These are phyloP conservation scores for Salpingoeca rosetta DNA, from an alignment of 78 protist genomes.

Conservation along the genomic window DNA sequence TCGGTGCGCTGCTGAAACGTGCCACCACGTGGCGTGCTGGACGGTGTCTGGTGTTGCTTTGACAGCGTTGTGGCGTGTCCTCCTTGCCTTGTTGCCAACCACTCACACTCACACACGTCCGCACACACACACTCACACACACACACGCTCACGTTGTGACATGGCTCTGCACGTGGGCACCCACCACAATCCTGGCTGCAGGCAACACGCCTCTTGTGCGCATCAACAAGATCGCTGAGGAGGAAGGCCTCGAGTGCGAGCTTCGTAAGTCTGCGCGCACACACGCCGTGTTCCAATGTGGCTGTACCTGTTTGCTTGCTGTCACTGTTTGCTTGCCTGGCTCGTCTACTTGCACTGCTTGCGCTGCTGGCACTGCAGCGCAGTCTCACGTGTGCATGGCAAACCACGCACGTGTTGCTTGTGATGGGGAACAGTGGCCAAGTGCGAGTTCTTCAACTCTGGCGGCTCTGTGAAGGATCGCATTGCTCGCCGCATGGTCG, in stretches of 20 bases:
- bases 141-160: slow-evolving; percentile 11
- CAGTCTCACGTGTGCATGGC: too few species aligned
- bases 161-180: not conserved
- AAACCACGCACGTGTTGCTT: not conserved
- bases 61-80: too few species aligned
- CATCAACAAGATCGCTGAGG: slow-evolving; percentile 52
- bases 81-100: too few species aligned
- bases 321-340: too few species aligned
- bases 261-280: slow-evolving; percentile 53
- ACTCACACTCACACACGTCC: too few species aligned
- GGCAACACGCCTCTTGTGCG: slow-evolving; percentile 93
- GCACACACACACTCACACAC: slow-evolving; percentile 24
- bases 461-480: slow-evolving; percentile 94
- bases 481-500: slow-evolving; percentile 77
- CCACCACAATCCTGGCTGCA: not conserved
- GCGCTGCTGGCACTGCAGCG: too few species aligned
- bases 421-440: slow-evolving; percentile 59
- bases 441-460: slow-evolving; percentile 93
- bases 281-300: too few species aligned
- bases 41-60: too few species aligned
- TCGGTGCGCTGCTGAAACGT: too few species aligned
- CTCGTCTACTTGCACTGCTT: too few species aligned
- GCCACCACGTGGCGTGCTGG: too few species aligned
- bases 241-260: slow-evolving; percentile 79
- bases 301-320: too few species aligned